Evolutionary conservation across 73 alveolate species (phyloP).

Genomic region (Paramecium pentaurelia): DNA sequence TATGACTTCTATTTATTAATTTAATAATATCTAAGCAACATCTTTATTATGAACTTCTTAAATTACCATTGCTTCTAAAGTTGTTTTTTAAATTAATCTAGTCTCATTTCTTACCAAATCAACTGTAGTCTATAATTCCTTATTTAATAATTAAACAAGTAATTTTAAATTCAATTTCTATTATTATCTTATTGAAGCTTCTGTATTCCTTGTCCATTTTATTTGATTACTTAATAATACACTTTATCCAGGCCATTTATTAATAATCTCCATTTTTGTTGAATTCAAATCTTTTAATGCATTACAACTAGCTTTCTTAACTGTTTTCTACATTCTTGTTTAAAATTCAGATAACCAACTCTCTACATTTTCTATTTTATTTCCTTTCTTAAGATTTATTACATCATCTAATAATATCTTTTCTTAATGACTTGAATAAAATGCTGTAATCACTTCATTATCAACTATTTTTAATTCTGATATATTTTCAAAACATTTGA

Average conservation of each 20-base stretch:
- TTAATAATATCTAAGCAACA: conserved; percentile 62
- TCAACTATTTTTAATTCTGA: conserved; percentile 78
- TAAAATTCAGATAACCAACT: conserved; percentile 92
- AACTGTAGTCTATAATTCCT: conserved; percentile 67
- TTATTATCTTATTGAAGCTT: conserved; percentile 1
- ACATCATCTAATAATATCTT: conserved; percentile 66
- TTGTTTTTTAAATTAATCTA: conserved; percentile 59
- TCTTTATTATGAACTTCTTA: conserved; percentile 82
- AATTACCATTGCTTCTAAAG: conserved; percentile 77
- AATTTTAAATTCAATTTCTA: not conserved
- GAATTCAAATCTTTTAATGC: not conserved
- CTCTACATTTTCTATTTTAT: conserved; percentile 93
- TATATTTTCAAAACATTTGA: conserved; percentile 96
- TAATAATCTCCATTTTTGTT: not conserved
- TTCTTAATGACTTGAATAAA: conserved; percentile 87
- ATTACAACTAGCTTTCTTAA: conserved; percentile 73
- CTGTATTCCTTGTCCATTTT: conserved; percentile 46
- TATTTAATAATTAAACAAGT: not conserved
- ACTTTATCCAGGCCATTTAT: not conserved
- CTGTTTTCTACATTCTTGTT: conserved; percentile 83
- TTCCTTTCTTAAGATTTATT: conserved; percentile 85
- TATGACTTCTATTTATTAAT: conserved; percentile 42
- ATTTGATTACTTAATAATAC: not conserved
- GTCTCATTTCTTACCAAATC: conserved; percentile 67
- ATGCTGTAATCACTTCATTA: conserved; percentile 82